Conservation (phyloP, 225 moss, liverwort and hornwort species). For the Polytrichum formosum region DNA sequence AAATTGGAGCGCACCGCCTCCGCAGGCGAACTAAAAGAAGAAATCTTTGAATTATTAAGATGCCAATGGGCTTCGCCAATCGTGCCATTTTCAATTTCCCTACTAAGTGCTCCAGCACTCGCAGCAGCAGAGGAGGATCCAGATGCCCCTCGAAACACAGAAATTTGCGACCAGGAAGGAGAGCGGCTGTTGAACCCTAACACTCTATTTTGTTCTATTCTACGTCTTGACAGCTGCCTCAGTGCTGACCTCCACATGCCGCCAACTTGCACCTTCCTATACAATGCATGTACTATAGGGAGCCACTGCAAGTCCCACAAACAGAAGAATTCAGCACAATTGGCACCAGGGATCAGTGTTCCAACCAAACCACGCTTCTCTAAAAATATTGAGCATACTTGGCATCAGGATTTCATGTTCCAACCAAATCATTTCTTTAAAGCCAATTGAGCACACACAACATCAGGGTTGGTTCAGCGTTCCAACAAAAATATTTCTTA, state of each 20-base stretch:
- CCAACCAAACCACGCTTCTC: too few relatives aligned
- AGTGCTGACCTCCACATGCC: slow-evolving; percentile 69
- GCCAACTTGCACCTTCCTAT: slow-evolving; percentile 4
- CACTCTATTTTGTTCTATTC: slow-evolving; percentile 20
- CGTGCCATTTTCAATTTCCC: slow-evolving; percentile 40
- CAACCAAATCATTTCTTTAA: too few relatives aligned
- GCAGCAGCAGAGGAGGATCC: slow-evolving; percentile 39
- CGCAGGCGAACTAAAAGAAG: slow-evolving; percentile 5
- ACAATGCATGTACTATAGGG: too few relatives aligned
- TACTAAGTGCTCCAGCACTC: slow-evolving; percentile 22
- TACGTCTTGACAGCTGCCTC: slow-evolving; percentile 45
- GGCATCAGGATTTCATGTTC: too few relatives aligned
- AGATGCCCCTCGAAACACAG: slow-evolving; percentile 42
- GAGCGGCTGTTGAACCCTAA: slow-evolving; percentile 24
- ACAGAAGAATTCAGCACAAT: too few relatives aligned
- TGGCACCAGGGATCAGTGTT: too few relatives aligned
- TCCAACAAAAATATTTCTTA: too few relatives aligned
- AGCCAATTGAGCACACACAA: too few relatives aligned
- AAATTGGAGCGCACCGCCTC: slow-evolving; percentile 26
- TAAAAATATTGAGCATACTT: too few relatives aligned
- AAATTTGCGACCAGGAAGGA: slow-evolving; percentile 35
- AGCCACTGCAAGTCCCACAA: too few relatives aligned
- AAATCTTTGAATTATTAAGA: slow-evolving; percentile 8
- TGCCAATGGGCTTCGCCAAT: slow-evolving; percentile 30
- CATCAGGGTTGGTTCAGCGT: too few relatives aligned